Percentiles rank a stretch among this genome's conserved stretches.
These are phyloP conservation scores for Morella rubra DNA, from an alignment of 306 rosid genomes.

Conservation along the genomic window DNA sequence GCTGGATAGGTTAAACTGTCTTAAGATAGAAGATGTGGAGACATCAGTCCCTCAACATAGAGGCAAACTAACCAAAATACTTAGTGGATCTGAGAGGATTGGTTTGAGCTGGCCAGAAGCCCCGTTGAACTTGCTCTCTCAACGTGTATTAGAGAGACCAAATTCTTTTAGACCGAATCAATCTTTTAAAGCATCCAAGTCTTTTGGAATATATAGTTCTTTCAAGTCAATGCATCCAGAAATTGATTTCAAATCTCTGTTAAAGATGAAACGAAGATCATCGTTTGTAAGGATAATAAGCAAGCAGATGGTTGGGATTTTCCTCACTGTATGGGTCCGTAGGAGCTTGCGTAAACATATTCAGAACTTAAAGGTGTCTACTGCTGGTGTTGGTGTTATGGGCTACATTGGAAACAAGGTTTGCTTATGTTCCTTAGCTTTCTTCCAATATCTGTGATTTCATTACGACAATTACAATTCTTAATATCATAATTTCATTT, in stretches of 20 bases:
- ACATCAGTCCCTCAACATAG: constrained; percentile 35
- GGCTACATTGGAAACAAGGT: constrained; percentile 99
- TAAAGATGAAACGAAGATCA: constrained; percentile 74
- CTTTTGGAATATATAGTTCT: constrained; percentile 50
- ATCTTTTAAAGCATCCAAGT: constrained; percentile 57
- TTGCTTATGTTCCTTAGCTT: constrained; percentile 16
- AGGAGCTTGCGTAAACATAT: constrained; percentile 83
- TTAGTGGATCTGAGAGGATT: constrained; percentile 76
- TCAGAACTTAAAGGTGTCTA: constrained; percentile 83
- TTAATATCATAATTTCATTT: background rate
- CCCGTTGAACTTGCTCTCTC: constrained; percentile 62
- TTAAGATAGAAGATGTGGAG: constrained; percentile 40
- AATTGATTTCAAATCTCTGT: constrained; percentile 73
- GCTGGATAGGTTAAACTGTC: constrained; percentile 65
- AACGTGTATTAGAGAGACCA: constrained; percentile 48
- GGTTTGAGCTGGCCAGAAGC: constrained; percentile 96
- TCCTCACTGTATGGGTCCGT: constrained; percentile 87
- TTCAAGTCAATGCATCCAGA: constrained; percentile 68
- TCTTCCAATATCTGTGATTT: background rate
- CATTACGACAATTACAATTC: background rate
- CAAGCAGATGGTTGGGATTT: constrained; percentile 96
- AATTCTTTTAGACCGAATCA: constrained; percentile 49
- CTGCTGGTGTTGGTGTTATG: constrained; percentile 97
- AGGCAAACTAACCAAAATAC: constrained; percentile 56
- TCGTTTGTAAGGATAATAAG: constrained; percentile 81